phyloP scores from a whole-genome alignment of 1,284 basidiomycete genomes.

The Ustilago nuda region DNA sequence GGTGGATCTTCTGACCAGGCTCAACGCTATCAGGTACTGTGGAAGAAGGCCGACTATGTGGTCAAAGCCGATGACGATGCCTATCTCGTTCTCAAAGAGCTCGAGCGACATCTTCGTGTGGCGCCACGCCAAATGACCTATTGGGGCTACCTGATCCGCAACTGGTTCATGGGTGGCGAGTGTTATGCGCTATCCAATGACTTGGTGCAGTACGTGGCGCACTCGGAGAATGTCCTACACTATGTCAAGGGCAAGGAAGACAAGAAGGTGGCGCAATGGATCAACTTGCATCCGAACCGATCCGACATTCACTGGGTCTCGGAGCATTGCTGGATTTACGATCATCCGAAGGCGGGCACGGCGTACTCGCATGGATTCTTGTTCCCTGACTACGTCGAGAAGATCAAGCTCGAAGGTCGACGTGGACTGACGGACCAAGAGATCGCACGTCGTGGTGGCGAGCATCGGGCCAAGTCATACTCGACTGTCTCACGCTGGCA shows the following conservation, averaged over 20 bases:
- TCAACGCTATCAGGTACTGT: conserved; percentile 58
- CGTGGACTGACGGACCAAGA: conserved; percentile 70
- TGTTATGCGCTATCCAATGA: conserved; percentile 90
- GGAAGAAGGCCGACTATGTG: conserved; percentile 68
- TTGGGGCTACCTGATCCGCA: conserved; percentile 81
- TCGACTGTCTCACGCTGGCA: conserved; percentile 90
- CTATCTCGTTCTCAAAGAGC: conserved; percentile 65
- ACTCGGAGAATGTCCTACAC: conserved; percentile 77
- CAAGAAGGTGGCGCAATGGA: conserved; percentile 92
- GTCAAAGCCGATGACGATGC: conserved; percentile 69
- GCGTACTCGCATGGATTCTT: conserved; percentile 92
- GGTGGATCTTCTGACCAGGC: conserved; percentile 28
- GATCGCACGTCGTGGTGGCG: conserved; percentile 65
- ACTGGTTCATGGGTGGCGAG: conserved; percentile 96
- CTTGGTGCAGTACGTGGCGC: conserved; percentile 87
- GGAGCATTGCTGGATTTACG: conserved; percentile 97
- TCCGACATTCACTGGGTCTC: conserved; percentile 85
- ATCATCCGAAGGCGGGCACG: conserved; percentile 92
- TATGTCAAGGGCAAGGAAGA: conserved; percentile 89
- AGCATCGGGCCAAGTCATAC: conserved; percentile 75
- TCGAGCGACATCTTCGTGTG: conserved; percentile 66
- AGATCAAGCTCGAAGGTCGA: conserved; percentile 73
- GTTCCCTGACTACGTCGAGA: conserved; percentile 88
- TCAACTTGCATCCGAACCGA: conserved; percentile 85
- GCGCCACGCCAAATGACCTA: conserved; percentile 63